These are phyloP conservation scores for Leishmania tropica DNA, from an alignment of 208 protist genomes.

Conservation along the genomic window DNA sequence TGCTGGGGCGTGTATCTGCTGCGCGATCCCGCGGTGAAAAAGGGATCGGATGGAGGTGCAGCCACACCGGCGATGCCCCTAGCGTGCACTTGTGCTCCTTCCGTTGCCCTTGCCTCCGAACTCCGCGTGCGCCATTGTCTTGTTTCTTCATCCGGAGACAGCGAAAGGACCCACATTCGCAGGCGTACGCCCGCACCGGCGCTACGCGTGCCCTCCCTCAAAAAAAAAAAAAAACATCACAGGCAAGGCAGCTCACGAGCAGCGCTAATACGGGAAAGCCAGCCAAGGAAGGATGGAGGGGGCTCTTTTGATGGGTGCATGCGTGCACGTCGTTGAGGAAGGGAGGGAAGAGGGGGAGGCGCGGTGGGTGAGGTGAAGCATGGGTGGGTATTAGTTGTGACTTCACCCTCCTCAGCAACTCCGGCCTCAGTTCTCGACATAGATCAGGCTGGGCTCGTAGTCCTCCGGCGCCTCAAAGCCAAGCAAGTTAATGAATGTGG, in stretches of 20 bases:
- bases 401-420: neutral
- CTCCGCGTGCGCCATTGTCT: neutral
- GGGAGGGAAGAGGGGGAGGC: neutral
- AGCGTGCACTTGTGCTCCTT: neutral
- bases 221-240: neutral
- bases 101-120: neutral
- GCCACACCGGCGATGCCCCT: neutral
- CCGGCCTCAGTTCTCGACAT: constrained; percentile 31
- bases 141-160: too few species aligned
- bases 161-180: too few species aligned
- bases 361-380: neutral
- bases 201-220: neutral
- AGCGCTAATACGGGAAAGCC: neutral
- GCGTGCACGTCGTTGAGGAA: neutral
- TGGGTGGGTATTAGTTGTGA: neutral
- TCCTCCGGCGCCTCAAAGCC: constrained; percentile 89
- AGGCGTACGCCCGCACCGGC: too few species aligned
- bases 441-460: constrained; percentile 90
- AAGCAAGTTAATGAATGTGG: constrained; percentile 95
- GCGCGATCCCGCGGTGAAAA: neutral
- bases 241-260: neutral
- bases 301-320: neutral
- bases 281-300: neutral
- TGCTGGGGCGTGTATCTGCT: neutral
- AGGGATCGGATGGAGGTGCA: neutral